phyloP scores from a whole-genome alignment of 2,329 filamentous ascomycete genomes.

The Mycosphaerella sp. region DNA sequence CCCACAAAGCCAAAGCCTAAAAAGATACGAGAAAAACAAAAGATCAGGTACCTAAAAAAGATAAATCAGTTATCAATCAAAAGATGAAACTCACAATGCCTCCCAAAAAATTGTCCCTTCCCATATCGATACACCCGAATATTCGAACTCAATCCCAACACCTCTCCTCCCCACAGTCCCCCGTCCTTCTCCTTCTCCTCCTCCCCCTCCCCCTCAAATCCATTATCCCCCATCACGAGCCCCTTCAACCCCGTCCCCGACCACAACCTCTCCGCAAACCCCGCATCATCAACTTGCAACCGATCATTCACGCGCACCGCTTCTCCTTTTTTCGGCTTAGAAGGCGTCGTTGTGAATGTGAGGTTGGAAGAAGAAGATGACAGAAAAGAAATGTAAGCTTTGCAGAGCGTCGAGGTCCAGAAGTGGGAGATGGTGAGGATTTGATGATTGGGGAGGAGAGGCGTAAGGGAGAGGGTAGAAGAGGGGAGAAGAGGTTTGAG shows the following conservation, averaged over 20 bases:
- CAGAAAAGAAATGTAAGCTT: constrained; percentile 68
- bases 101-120: constrained; percentile 82
- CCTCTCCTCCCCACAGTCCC: constrained; percentile 66
- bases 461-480: constrained; percentile 55
- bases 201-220: constrained; percentile 25
- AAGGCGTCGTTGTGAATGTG: constrained; percentile 69
- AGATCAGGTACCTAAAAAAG: too few relatives aligned
- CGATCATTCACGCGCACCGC: constrained; percentile 84
- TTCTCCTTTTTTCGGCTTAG: constrained; percentile 69
- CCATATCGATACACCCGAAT: constrained; percentile 85
- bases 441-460: constrained; percentile 52
- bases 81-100: constrained; percentile 63
- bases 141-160: constrained; percentile 78
- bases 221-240: constrained; percentile 39
- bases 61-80: background rate
- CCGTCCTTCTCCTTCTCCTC: constrained; percentile 17
- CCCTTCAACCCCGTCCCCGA: constrained; percentile 65
- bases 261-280: constrained; percentile 73
- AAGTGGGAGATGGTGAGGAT: constrained; percentile 68
- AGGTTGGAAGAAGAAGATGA: constrained; percentile 43
- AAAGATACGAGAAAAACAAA: too few relatives aligned
- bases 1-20: too few relatives aligned
- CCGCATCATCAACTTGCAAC: constrained; percentile 70
- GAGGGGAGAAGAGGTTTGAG: constrained; percentile 64
- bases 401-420: constrained; percentile 68